These are phyloP conservation scores for Isatis lusitanica DNA, from an alignment of 441 rosid species.

Conservation along the genomic window DNA sequence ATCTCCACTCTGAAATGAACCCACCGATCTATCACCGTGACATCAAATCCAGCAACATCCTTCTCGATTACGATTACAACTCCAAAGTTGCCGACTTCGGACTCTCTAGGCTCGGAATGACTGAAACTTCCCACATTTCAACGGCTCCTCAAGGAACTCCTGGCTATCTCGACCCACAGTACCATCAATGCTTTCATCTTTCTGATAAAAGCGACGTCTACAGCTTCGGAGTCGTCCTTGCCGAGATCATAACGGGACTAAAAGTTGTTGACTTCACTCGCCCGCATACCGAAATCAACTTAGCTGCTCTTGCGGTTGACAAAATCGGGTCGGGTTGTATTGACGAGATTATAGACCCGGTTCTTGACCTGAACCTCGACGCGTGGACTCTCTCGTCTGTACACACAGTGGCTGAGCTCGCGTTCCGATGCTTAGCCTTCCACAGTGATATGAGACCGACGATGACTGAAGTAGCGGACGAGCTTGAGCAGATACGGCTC, in stretches of 20 bases:
- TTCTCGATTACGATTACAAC: slow-evolving; percentile 63
- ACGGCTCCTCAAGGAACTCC: slow-evolving; percentile 98
- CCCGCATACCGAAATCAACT: slow-evolving; percentile 64
- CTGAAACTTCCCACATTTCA: slow-evolving; percentile 85
- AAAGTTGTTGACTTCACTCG: slow-evolving; percentile 85
- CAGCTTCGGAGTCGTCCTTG: slow-evolving; percentile 88
- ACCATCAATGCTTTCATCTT: slow-evolving; percentile 85
- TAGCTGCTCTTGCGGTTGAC: slow-evolving; percentile 71
- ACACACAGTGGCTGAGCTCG: slow-evolving; percentile 68
- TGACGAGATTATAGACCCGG: slow-evolving; percentile 78
- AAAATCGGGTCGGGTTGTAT: slow-evolving; percentile 63
- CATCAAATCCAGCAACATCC: slow-evolving; percentile 88
- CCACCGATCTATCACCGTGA: slow-evolving; percentile 95
- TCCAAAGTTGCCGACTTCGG: slow-evolving; percentile 96
- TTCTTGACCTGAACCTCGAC: slow-evolving; percentile 48
- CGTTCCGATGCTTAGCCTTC: slow-evolving; percentile 83
- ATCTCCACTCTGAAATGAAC: slow-evolving; percentile 73
- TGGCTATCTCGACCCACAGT: slow-evolving; percentile 92
- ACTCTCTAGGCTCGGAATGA: slow-evolving; percentile 78
- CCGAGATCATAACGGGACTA: slow-evolving; percentile 73
- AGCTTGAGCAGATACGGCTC: slow-evolving; percentile 60
- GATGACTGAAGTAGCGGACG: slow-evolving; percentile 80
- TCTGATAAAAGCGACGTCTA: slow-evolving; percentile 92
- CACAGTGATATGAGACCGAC: slow-evolving; percentile 83
- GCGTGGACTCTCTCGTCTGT: slow-evolving; percentile 65